Evolutionary conservation across 331 rosid species (phyloP).

Genomic region (Arachis monticola): DNA sequence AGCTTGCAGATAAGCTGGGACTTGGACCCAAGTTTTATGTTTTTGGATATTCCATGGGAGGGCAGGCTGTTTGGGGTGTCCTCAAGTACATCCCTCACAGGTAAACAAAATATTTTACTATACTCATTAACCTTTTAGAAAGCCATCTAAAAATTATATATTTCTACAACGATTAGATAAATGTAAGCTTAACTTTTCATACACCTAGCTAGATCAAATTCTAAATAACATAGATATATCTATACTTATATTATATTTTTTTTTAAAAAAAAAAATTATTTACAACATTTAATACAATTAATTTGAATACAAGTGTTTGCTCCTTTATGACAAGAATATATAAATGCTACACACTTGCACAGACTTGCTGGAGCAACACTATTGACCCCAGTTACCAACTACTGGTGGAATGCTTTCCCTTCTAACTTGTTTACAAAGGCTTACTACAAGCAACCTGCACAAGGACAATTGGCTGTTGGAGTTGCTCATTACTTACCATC

Average conservation of each 20-base stretch:
- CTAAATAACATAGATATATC: too few relatives aligned
- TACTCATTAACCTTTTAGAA: too few relatives aligned
- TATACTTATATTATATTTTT: too few relatives aligned
- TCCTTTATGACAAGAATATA: too few relatives aligned
- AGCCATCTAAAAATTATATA: too few relatives aligned
- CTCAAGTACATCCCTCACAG: conserved; percentile 66
- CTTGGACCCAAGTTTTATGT: conserved; percentile 60
- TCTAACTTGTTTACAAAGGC: conserved; percentile 35
- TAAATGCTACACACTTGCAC: too few relatives aligned
- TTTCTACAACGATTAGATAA: too few relatives aligned
- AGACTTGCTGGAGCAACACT: conserved; percentile 46
- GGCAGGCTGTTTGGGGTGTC: conserved; percentile 61
- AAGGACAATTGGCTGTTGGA: conserved; percentile 46
- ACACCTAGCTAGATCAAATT: too few relatives aligned
- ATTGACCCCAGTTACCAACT: conserved; percentile 60
- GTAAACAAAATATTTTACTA: conserved; percentile 31
- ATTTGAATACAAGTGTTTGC: too few relatives aligned
- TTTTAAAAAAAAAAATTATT: too few relatives aligned
- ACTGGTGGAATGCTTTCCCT: conserved; percentile 63
- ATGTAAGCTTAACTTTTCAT: too few relatives aligned
- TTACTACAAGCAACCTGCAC: conserved; percentile 33
- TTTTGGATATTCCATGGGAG: conserved; percentile 60
- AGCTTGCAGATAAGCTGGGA: conserved; percentile 61
- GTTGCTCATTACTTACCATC: conserved; percentile 66
- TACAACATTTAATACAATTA: too few relatives aligned